Evolutionary conservation across 1,284 basidiomycete genomes (phyloP).

Genomic region (Apiotrichum veenhuisii): DNA sequence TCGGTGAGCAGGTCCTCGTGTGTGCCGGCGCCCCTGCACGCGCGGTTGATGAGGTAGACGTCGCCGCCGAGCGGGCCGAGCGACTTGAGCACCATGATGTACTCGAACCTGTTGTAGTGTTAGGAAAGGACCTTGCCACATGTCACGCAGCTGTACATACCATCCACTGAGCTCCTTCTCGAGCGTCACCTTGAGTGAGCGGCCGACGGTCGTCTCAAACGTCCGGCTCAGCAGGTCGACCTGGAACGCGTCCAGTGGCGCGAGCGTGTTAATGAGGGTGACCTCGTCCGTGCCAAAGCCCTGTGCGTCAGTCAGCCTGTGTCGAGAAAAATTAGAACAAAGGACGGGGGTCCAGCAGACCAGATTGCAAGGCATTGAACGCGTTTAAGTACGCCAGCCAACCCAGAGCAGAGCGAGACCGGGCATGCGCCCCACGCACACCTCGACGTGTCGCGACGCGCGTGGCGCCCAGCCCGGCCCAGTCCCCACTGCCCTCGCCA

Average conservation of each 20-base stretch:
- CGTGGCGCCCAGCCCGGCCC: too few species aligned
- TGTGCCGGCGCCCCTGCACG: slow-evolving; percentile 47
- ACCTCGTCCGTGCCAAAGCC: slow-evolving; percentile 50
- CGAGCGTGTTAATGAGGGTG: slow-evolving; percentile 42
- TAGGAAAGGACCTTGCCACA: background rate
- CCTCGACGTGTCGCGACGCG: background rate
- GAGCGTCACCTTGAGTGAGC: slow-evolving; percentile 39
- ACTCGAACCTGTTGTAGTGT: slow-evolving; percentile 39
- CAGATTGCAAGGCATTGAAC: too few species aligned
- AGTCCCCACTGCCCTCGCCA: too few species aligned
- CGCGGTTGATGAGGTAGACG: slow-evolving; percentile 42
- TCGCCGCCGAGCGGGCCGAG: slow-evolving; percentile 49
- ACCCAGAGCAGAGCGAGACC: too few species aligned
- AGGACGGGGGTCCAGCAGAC: too few species aligned
- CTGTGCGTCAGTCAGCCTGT: slow-evolving; percentile 26
- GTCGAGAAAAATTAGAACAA: too few species aligned
- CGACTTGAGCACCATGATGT: slow-evolving; percentile 43
- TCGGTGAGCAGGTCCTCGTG: slow-evolving; percentile 50
- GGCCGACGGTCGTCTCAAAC: slow-evolving; percentile 45
- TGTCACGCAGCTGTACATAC: slow-evolving; percentile 22
- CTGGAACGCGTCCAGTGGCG: slow-evolving; percentile 47
- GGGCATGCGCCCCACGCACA: too few species aligned
- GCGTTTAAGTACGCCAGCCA: too few species aligned
- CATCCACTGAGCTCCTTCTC: slow-evolving; percentile 50
- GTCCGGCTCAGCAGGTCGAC: slow-evolving; percentile 45